Evolutionary conservation across 371 early-diverging fungal species (phyloP), one percentile per base, ranked within the genome.

Genomic region (Mortierella sp.): DNA sequence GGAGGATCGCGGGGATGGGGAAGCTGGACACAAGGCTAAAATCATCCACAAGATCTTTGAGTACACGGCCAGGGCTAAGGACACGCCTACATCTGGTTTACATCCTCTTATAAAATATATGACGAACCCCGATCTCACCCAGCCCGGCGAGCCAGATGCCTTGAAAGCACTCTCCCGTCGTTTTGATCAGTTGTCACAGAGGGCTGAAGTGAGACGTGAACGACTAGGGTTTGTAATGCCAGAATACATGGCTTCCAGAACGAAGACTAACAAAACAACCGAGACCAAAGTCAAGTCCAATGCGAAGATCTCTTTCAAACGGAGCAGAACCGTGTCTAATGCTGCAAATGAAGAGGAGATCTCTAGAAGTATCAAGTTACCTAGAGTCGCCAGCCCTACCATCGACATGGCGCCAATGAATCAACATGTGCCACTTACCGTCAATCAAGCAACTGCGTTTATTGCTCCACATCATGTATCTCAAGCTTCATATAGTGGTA

Each of bases 171-270:
- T 66, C 24, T 9, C 28, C 14, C 24, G 22, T 16, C 32, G 20
- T 12, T 39, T 66, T 8, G 8, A 6, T 35, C 28, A 32, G 2
- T 54, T 59, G n/a, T 51, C 57, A 28, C 12, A 22, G 20, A 62
- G 43, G 22, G 62, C 66, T 6, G 28, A 52, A 0, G 26, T 2
- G 18, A 43, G 65, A 6, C 59, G 66, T 12, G 16, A 49, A 28
- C 28, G 12, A n/a, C 43, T 14, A 18, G 62, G 61, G 9, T 66
- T 72, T 37, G 43, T 62, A 3, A 16, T 72, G 12, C 72, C 72
- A 32, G 72, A 72, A 54, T 72, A 66, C 32, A 43, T 45, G 62
- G 30, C 16, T n/a, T n/a, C 14, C 60, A 65, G 37, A 51, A 22
- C 49, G 32, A 61, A 14, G 35, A 26, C 11, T n/a, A 24, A 28